Percentiles rank a stretch among this genome's conserved stretches.
phyloP scores from a whole-genome alignment of 768 basidiomycete species.

The Auriscalpium vulgare region DNA sequence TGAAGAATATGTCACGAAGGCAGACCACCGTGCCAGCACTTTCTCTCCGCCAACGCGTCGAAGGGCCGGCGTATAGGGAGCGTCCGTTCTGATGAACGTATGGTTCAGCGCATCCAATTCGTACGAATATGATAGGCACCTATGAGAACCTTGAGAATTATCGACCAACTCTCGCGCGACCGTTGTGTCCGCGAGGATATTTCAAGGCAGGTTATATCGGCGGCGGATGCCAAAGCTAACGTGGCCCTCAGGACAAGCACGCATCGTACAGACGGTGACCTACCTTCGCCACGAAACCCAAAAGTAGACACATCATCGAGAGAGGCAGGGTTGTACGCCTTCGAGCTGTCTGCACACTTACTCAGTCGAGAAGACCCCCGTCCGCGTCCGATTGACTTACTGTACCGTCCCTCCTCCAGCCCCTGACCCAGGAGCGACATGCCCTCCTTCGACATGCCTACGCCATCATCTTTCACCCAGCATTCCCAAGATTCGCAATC shows the following conservation, averaged over 20 bases:
- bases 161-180: slow-evolving; percentile 62
- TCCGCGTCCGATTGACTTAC: slow-evolving; percentile 34
- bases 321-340: slow-evolving; percentile 46
- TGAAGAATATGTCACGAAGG: slow-evolving; percentile 86
- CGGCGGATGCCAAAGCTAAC: slow-evolving; percentile 76
- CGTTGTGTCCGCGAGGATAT: slow-evolving; percentile 66
- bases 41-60: slow-evolving; percentile 69
- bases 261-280: not conserved
- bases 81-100: slow-evolving; percentile 47
- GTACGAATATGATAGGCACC: not conserved
- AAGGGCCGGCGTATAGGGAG: slow-evolving; percentile 61
- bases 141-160: slow-evolving; percentile 64
- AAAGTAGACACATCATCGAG: slow-evolving; percentile 55
- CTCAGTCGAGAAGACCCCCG: not conserved
- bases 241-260: not conserved
- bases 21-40: slow-evolving; percentile 72
- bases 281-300: slow-evolving; percentile 94
- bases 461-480: slow-evolving; percentile 82
- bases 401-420: slow-evolving; percentile 52
- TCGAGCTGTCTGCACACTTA: slow-evolving; percentile 59
- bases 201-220: slow-evolving; percentile 73
- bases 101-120: not conserved
- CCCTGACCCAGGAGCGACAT: slow-evolving; percentile 46
- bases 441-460: slow-evolving; percentile 59
- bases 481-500: slow-evolving; percentile 74